Evolutionary conservation across 2,329 filamentous ascomycete genomes (phyloP).

Genomic region (Ophiostoma populinum): DNA sequence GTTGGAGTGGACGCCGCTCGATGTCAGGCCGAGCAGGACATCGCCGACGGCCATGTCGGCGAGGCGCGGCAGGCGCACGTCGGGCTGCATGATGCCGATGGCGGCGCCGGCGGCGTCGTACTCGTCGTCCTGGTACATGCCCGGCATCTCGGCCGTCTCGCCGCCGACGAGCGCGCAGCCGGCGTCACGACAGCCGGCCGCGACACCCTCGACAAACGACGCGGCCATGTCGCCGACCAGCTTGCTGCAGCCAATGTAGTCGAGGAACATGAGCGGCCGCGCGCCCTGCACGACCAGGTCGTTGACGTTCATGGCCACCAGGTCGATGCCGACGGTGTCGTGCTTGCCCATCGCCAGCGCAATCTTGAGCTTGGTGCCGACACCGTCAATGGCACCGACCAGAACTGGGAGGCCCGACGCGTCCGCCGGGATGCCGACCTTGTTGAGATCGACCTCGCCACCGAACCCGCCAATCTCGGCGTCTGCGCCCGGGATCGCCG

Average conservation of each 20-base stretch:
- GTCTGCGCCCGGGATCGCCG: constrained; percentile 70
- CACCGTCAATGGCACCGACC: constrained; percentile 89
- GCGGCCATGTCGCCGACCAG: constrained; percentile 63
- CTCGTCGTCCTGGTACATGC: constrained; percentile 73
- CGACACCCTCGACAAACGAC: constrained; percentile 81
- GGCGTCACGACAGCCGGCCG: constrained; percentile 67
- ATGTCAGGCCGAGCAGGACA: constrained; percentile 68
- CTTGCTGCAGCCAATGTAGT: constrained; percentile 91
- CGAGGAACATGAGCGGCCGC: constrained; percentile 87
- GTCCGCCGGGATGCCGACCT: constrained; percentile 49
- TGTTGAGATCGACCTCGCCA: constrained; percentile 63
- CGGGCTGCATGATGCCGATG: constrained; percentile 60
- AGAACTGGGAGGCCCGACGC: constrained; percentile 69
- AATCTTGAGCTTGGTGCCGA: constrained; percentile 93
- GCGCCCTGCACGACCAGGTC: constrained; percentile 93
- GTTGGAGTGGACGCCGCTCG: constrained; percentile 84
- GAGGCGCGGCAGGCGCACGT: constrained; percentile 57
- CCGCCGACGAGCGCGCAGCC: constrained; percentile 88
- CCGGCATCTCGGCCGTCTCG: constrained; percentile 96
- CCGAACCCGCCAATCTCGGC: constrained; percentile 93
- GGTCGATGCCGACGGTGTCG: constrained; percentile 86
- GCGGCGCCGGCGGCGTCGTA: constrained; percentile 90
- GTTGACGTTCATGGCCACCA: constrained; percentile 99
- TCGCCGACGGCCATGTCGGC: constrained; percentile 67
- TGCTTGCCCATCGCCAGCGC: constrained; percentile 81